Percentiles rank a stretch among this genome's conserved stretches.
Conservation (phyloP, 2,329 filamentous ascomycete species). For the Domatiomyces catenatus region DNA sequence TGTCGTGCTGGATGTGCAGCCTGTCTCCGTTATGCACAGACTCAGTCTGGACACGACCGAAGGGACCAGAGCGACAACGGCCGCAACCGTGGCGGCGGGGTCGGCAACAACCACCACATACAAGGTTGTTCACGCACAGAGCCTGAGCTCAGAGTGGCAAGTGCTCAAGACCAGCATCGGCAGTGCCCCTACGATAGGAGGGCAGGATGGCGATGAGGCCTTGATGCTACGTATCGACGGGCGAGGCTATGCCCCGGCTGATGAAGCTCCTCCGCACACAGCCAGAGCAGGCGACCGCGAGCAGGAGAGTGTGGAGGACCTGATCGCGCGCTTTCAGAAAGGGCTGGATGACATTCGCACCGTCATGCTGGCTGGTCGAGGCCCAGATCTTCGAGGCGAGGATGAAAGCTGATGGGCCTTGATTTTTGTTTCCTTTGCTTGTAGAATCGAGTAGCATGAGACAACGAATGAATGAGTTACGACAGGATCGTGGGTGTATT, state of each 20-base stretch:
- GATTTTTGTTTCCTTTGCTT: neutral
- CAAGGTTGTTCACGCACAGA: conserved; percentile 52
- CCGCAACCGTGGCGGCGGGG: conserved; percentile 31
- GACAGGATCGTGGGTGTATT: neutral
- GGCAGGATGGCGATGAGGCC: conserved; percentile 33
- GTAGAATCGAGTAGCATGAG: neutral
- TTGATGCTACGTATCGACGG: conserved; percentile 33
- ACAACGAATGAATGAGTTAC: neutral
- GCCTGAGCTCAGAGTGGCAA: conserved; percentile 61
- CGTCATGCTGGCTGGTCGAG: conserved; percentile 20
- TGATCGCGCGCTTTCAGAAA: conserved; percentile 33
- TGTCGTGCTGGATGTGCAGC: conserved; percentile 40
- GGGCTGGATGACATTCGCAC: conserved; percentile 28
- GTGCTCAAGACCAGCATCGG: conserved; percentile 39
- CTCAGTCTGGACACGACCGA: conserved; percentile 22
- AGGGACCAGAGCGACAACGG: conserved; percentile 23
- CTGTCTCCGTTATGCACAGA: conserved; percentile 14
- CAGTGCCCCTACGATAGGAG: conserved; percentile 49
- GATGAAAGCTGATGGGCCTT: neutral
- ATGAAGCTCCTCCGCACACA: conserved; percentile 15
- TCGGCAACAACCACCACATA: conserved; percentile 22
- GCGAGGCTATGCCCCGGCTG: conserved; percentile 10
- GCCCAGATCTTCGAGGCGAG: neutral
- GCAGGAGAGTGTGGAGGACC: conserved; percentile 26
- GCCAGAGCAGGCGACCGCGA: conserved; percentile 14